Conservation (phyloP, 139 green algal genomes). For the Bryopsis sp. region DNA sequence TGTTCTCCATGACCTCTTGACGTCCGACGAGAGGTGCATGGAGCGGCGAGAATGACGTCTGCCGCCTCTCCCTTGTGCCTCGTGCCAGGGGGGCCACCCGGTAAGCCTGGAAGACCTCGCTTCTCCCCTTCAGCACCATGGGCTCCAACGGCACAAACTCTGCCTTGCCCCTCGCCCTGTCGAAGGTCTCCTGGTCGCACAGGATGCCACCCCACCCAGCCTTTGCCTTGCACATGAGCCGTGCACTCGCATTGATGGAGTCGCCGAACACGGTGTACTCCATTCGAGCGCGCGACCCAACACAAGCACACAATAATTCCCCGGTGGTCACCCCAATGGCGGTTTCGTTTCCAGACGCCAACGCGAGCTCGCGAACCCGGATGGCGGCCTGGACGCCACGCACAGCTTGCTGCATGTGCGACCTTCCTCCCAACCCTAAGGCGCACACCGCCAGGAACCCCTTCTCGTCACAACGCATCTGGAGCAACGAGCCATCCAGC, state of each 20-base stretch:
- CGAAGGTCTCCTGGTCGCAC: constrained; percentile 54
- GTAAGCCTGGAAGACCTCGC: constrained; percentile 30
- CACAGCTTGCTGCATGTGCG: constrained; percentile 50
- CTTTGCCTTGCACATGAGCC: no score
- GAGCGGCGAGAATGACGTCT: no score
- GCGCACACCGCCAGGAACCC: constrained; percentile 73
- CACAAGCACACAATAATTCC: constrained; percentile 64
- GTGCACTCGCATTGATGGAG: no score
- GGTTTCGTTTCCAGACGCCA: constrained; percentile 22
- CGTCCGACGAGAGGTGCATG: no score
- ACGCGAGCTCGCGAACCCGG: constrained; percentile 25
- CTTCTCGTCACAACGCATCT: constrained; percentile 82
- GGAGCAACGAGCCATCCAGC: constrained; percentile 59
- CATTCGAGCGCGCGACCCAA: constrained; percentile 54
- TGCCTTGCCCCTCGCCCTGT: constrained; percentile 36
- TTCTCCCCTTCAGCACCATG: constrained; percentile 48
- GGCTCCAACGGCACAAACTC: constrained; percentile 34
- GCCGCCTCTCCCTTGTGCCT: no score
- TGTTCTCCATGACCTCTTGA: no score
- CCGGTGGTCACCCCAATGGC: constrained; percentile 64
- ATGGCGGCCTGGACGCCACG: constrained; percentile 41
- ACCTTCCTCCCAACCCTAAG: constrained; percentile 65
- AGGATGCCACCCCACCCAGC: constrained; percentile 38
- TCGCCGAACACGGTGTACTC: constrained; percentile 85
- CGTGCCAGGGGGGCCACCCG: no score